Conservation (phyloP, 805 yeast genomes). For the Groenewaldozyma salmanticensis region DNA sequence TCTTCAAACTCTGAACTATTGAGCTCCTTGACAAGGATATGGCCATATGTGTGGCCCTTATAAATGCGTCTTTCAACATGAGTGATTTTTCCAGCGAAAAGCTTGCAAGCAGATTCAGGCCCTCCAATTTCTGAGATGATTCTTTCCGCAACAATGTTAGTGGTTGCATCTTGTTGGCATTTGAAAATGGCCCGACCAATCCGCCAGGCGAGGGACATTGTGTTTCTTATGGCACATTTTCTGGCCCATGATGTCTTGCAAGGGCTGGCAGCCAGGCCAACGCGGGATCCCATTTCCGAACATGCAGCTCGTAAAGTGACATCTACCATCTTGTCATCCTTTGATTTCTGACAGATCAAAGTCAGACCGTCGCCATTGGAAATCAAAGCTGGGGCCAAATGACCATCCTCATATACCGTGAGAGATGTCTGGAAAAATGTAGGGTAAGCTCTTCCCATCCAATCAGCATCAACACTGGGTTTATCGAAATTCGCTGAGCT, state of each 20-base stretch:
- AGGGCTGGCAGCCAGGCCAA: conserved; percentile 30
- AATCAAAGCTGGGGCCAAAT: conserved; percentile 15
- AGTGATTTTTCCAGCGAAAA: conserved; percentile 36
- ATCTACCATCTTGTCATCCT: conserved; percentile 32
- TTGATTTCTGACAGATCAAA: too few species aligned
- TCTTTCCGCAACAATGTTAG: conserved; percentile 27
- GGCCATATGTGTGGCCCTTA: conserved; percentile 38
- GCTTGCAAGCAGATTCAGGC: conserved; percentile 21
- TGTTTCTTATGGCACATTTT: conserved; percentile 25
- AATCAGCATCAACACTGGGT: conserved; percentile 5
- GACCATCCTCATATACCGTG: conserved; percentile 1
- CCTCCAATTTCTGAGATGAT: conserved; percentile 33
- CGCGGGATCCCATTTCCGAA: conserved; percentile 34
- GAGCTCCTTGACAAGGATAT: conserved; percentile 27
- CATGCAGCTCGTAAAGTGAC: conserved; percentile 36
- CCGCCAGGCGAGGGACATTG: conserved; percentile 38
- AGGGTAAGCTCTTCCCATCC: conserved; percentile 8
- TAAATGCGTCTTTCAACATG: conserved; percentile 33
- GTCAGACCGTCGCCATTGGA: conserved; percentile 31
- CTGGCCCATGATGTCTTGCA: conserved; percentile 24
- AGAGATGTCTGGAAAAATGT: conserved; percentile 4
- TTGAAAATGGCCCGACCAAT: conserved; percentile 35
- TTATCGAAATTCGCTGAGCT: conserved; percentile 4
- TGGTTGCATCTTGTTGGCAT: conserved; percentile 30
- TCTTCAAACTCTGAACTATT: not conserved